Percentiles rank a stretch among this genome's conserved stretches.
Evolutionary conservation across 164 flowering plant genomes (phyloP).

Genomic region (Warburgia ugandensis): DNA sequence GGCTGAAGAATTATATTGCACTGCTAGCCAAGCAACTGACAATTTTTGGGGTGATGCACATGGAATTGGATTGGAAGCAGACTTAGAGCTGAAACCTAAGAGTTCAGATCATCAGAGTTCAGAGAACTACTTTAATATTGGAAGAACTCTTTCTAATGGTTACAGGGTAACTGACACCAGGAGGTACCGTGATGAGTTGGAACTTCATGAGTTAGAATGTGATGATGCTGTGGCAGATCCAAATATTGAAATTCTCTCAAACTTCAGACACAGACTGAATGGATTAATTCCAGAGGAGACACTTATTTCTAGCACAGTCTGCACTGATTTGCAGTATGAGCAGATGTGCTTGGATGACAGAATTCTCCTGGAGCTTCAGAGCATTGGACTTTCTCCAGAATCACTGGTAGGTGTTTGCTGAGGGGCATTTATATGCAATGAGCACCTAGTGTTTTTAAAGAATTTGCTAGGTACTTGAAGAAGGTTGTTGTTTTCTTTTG

Average conservation of each 20-base stretch:
- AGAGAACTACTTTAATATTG: conserved; percentile 23
- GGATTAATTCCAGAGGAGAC: not conserved
- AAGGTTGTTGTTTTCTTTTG: not conserved
- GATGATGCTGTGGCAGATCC: conserved; percentile 10
- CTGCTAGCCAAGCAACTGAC: conserved; percentile 26
- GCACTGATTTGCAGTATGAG: conserved; percentile 45
- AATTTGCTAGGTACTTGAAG: not conserved
- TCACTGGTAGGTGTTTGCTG: conserved; percentile 39
- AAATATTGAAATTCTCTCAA: not conserved
- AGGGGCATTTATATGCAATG: not conserved
- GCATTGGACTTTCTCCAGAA: conserved; percentile 66
- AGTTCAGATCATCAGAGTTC: conserved; percentile 21
- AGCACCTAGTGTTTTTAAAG: not conserved
- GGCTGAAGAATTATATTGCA: conserved; percentile 22
- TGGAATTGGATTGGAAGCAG: conserved; percentile 36
- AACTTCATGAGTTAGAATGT: conserved; percentile 25
- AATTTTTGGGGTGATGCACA: conserved; percentile 24
- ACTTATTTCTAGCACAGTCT: conserved; percentile 18
- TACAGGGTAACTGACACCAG: conserved; percentile 25
- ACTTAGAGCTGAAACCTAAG: conserved; percentile 34
- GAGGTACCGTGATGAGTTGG: conserved; percentile 29
- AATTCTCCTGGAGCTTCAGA: conserved; percentile 61
- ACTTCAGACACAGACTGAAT: not conserved
- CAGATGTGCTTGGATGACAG: conserved; percentile 51
- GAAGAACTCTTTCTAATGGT: conserved; percentile 44